A percentile compares a stretch with the other conserved stretches of the same genome.
These are phyloP conservation scores for Raffaelea ambrosiae DNA, from an alignment of 2,329 filamentous ascomycete species.

Conservation along the genomic window DNA sequence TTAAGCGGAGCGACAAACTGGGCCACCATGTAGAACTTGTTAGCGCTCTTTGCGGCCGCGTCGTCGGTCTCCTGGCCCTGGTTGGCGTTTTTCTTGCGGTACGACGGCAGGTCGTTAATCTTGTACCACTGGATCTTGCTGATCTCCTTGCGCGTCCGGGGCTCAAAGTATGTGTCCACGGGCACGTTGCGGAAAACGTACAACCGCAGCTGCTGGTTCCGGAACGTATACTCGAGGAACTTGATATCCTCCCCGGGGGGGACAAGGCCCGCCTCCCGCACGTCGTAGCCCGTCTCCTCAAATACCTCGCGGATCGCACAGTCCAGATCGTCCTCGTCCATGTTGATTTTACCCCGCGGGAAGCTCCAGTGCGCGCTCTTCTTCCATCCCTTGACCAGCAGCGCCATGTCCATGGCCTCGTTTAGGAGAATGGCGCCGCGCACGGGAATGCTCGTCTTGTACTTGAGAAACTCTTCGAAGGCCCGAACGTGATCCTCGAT, in stretches of 20 bases:
- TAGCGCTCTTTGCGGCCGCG: constrained; percentile 53
- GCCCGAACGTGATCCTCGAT: constrained; percentile 70
- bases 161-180: constrained; percentile 79
- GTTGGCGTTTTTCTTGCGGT: constrained; percentile 54
- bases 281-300: constrained; percentile 90
- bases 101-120: constrained; percentile 76
- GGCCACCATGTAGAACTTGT: constrained; percentile 97
- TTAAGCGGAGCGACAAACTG: constrained; percentile 80
- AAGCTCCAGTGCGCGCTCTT: constrained; percentile 96
- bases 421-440: constrained; percentile 91
- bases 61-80: constrained; percentile 51
- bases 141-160: constrained; percentile 91
- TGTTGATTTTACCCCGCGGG: constrained; percentile 94
- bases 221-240: constrained; percentile 80
- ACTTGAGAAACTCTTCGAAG: constrained; percentile 85
- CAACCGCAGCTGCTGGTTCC: constrained; percentile 84
- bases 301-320: constrained; percentile 92
- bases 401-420: constrained; percentile 83
- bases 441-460: constrained; percentile 92
- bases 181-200: constrained; percentile 88
- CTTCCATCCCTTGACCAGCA: constrained; percentile 97
- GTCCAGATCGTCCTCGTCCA: constrained; percentile 87
- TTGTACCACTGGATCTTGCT: constrained; percentile 96
- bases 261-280: constrained; percentile 67
- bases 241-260: constrained; percentile 64